Evolutionary conservation across 2,329 filamentous ascomycete genomes (phyloP), one percentile per base, ranked within the genome.

Genomic region (Pseudocercospora pini-densiflorae): DNA sequence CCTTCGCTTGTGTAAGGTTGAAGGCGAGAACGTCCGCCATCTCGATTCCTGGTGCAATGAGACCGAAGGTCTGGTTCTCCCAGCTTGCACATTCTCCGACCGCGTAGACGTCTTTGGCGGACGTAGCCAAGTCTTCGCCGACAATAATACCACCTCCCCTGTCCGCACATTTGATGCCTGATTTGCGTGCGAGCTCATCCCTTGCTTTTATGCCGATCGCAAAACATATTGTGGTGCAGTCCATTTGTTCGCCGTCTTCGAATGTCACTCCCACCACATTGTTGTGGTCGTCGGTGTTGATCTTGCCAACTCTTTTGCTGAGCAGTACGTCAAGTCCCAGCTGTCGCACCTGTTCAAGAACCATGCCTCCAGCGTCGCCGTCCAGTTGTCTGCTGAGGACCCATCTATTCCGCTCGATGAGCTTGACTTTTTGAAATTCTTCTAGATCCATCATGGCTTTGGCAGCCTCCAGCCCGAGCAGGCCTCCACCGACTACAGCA

Each of bases 21-120:
- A 95, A 97, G 10, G 93, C 89, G 2, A 97, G 86, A 0, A 97
- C 89, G 72, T 97, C 93, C 0, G 94, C 94, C 92, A 97, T 97
- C 79, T 97, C 94, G 40, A 97, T 86, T 19, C 93, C 93, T 0
- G 93, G 93, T 0, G 91, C 93, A 72, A 97, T 97, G 21, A 97
- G 86, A 5, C 93, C 93, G 71, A 93, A 97, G 0, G 92, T 93
- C 78, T 95, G 91, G 71, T 88, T 90, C 69, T 94, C 86, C 92
- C 92, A 97, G 80, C 90, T 95, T 5, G 93, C 93, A 73, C 93
- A 97, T 79, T 97, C 94, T 64, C 93, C 94, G 59, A 97, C 90
- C 55, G 93, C 93, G 76, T 95, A 97, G 59, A 97, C 87, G 69
- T 90, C 89, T 0, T 88, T 83, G 3, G 85, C 78, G 33, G 88